A percentile compares a stretch with the other conserved stretches of the same genome.
Evolutionary conservation across 495 filamentous ascomycete genomes (phyloP).

Genomic region (Daldinia childiae): DNA sequence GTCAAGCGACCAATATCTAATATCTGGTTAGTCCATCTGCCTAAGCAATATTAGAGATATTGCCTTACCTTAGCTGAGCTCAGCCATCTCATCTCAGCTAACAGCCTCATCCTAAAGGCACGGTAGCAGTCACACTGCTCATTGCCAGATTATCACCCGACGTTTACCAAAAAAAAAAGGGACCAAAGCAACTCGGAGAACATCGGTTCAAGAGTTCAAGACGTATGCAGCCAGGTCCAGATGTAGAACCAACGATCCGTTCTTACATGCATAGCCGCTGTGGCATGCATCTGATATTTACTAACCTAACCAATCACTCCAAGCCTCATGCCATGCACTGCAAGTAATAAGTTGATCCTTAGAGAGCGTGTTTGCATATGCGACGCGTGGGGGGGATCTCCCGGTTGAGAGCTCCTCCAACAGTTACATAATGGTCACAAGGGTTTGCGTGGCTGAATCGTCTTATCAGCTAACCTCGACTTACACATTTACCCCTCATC

Average conservation of each 20-base stretch:
- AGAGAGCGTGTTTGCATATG: constrained; percentile 14
- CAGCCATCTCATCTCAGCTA: constrained; percentile 30
- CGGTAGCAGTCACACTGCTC: constrained; percentile 8
- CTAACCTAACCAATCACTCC: constrained; percentile 20
- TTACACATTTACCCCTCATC: constrained; percentile 39
- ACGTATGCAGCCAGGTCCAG: constrained; percentile 13
- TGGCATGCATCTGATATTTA: constrained; percentile 24
- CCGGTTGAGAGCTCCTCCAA: constrained; percentile 22
- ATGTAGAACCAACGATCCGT: constrained; percentile 10
- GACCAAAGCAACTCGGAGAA: constrained; percentile 12
- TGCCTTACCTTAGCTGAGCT: constrained; percentile 4
- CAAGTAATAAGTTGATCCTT: constrained; percentile 27
- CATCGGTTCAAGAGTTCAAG: constrained; percentile 7
- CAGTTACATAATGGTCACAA: constrained; percentile 37
- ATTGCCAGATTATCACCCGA: background rate
- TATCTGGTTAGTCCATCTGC: background rate
- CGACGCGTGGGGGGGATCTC: constrained; percentile 28
- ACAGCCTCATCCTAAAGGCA: constrained; percentile 19
- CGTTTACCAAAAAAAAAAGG: constrained; percentile 8
- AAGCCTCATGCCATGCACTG: constrained; percentile 20
- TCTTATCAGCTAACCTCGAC: constrained; percentile 36
- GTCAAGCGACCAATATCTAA: background rate
- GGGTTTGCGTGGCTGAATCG: constrained; percentile 24
- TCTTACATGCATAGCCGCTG: constrained; percentile 35
- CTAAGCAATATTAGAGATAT: constrained; percentile 4